Conservation (phyloP, 441 rosid genomes). For the Hura crepitans region DNA sequence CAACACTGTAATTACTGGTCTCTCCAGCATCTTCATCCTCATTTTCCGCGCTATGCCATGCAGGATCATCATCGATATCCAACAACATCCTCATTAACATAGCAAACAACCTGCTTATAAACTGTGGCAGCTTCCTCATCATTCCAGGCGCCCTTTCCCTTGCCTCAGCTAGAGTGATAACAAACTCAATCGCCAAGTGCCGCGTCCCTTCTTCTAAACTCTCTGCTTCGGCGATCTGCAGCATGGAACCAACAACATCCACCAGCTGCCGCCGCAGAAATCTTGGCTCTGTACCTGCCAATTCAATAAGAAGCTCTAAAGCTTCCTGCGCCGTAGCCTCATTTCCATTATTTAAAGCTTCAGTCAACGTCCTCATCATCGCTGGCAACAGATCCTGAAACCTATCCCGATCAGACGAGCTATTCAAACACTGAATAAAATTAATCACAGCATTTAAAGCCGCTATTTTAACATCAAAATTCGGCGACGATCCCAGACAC, state of each 20-base stretch:
- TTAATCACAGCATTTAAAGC: conserved; percentile 88
- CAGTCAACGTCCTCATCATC: conserved; percentile 90
- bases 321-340: conserved; percentile 98
- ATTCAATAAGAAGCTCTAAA: conserved; percentile 82
- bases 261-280: conserved; percentile 83
- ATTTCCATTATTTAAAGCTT: conserved; percentile 80
- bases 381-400: conserved; percentile 93
- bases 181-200: conserved; percentile 89
- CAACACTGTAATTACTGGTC: conserved; percentile 82
- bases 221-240: conserved; percentile 94
- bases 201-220: conserved; percentile 90
- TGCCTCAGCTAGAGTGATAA: conserved; percentile 86
- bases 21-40: conserved; percentile 98
- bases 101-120: conserved; percentile 76
- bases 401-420: conserved; percentile 77
- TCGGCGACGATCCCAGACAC: conserved; percentile 54
- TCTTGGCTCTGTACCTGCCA: conserved; percentile 92
- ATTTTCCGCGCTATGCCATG: conserved; percentile 84
- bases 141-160: conserved; percentile 97
- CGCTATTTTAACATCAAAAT: conserved; percentile 84
- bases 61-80: conserved; percentile 91
- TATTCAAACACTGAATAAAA: conserved; percentile 78
- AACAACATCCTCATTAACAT: conserved; percentile 84
- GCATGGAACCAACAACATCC: conserved; percentile 88
- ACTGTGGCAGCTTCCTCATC: conserved; percentile 98